These are phyloP conservation scores for Cordyceps sp. DNA, from an alignment of 2,329 filamentous ascomycete genomes.

Conservation along the genomic window DNA sequence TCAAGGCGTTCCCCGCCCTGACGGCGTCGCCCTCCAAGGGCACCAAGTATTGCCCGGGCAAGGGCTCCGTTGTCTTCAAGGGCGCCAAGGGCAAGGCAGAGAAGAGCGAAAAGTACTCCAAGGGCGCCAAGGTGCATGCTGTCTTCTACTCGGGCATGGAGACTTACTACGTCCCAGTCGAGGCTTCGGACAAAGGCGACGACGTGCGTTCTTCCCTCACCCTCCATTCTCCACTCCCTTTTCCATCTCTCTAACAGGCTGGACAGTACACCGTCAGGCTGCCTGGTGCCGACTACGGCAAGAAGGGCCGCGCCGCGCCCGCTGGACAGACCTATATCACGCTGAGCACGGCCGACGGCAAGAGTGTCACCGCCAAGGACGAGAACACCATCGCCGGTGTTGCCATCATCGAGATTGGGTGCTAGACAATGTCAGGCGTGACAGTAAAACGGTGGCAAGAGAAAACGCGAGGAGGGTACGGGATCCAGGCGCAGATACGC, in stretches of 20 bases:
- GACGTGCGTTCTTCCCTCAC: no score
- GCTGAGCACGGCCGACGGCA: slow-evolving; percentile 16
- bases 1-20: slow-evolving; percentile 39
- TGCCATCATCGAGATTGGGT: slow-evolving; percentile 13
- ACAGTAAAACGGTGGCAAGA: no score
- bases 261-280: slow-evolving; percentile 5
- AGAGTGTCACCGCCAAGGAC: slow-evolving; percentile 8
- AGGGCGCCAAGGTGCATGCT: slow-evolving; percentile 1
- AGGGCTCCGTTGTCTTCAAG: slow-evolving; percentile 1
- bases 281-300: slow-evolving; percentile 3
- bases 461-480: no score
- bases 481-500: no score
- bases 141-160: slow-evolving; percentile 6
- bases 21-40: neutral
- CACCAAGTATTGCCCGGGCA: neutral
- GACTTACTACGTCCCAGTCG: slow-evolving; percentile 6
- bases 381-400: slow-evolving; percentile 17
- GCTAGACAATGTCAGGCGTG: no score
- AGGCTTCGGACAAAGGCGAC: slow-evolving; percentile 1
- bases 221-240: neutral
- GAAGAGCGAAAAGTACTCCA: slow-evolving; percentile 1
- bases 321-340: slow-evolving; percentile 17
- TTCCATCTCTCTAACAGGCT: neutral
- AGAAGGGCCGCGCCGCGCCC: slow-evolving; percentile 3
- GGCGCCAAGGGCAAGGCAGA: slow-evolving; percentile 1